Evolutionary conservation across 345 rosid species (phyloP), one percentile per base, ranked within the genome.

Genomic region (Gossypium thurberi): DNA sequence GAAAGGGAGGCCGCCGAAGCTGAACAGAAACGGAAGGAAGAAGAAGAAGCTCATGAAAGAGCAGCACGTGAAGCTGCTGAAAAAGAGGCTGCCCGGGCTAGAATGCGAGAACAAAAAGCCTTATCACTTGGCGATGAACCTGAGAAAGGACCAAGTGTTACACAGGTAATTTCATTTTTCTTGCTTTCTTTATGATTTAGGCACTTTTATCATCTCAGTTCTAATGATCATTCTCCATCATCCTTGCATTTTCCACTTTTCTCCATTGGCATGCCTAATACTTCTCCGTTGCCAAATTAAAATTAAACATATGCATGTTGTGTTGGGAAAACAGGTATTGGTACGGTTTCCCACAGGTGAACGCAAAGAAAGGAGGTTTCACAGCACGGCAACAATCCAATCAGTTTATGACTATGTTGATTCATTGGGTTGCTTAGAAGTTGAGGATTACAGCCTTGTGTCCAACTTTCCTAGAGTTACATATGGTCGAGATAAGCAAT

Each of bases 1-100:
- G 89, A 84, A 83, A 89, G 88, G 66, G 98, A 95, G 83, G 97
- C 94, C 78, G 94, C 94, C 63, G 98, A 95, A 80, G 94, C 88
- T 65, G 98, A 88, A 82, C 89, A 85, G 86, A 92, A 84, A 82
- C 90, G 20, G 12, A 90, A 87, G 78, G 99, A 92, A 79, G 98
- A 91, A 73, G 96, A 92, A 74, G 98, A 95, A 61, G 96, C 98
- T 69, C 86, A 74, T 61, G 91, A 88, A 76, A 87, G 92, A 82
- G 97, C 85, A 62, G 94, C 82, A 18, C 85, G 70, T 68, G 99
- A 92, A 82, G 94, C 94, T 77, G 99, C 84, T 28, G 97, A 95
- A 76, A 90, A 79, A 79, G 96, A 84, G 82, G 98, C 97, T 75
- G 90, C 87, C 9, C 73, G 83, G 48, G 92, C 87, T 72, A 87